phyloP scores from a whole-genome alignment of 2,329 filamentous ascomycete genomes.

The Lecanicillium sp. region DNA sequence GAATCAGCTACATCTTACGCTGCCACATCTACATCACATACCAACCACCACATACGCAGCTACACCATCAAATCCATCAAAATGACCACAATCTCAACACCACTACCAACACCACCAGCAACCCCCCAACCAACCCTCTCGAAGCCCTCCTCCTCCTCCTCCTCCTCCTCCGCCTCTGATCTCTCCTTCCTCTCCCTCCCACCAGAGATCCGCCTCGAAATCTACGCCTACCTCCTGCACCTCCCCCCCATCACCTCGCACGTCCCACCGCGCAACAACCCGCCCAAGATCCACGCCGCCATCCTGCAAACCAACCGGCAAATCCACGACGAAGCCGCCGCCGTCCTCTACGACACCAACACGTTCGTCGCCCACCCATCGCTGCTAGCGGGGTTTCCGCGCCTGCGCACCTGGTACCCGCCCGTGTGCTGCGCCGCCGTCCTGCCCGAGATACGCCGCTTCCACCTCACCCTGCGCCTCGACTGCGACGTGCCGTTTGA shows the following conservation, averaged over 20 bases:
- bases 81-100: neutral
- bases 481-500: slow-evolving; percentile 29
- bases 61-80: neutral
- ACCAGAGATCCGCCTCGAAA: slow-evolving; percentile 37
- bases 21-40: too few species aligned
- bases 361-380: slow-evolving; percentile 34
- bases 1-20: neutral
- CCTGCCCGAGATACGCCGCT: slow-evolving; percentile 27
- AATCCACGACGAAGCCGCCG: slow-evolving; percentile 30
- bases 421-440: slow-evolving; percentile 22
- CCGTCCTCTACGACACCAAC: slow-evolving; percentile 35
- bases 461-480: slow-evolving; percentile 31
- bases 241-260: slow-evolving; percentile 16
- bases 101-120: neutral
- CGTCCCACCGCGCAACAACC: slow-evolving; percentile 9
- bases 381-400: slow-evolving; percentile 32
- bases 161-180: neutral
- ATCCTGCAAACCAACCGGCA: slow-evolving; percentile 34
- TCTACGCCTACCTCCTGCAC: slow-evolving; percentile 35
- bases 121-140: neutral
- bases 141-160: neutral
- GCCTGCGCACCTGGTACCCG: slow-evolving; percentile 24
- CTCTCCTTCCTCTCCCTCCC: slow-evolving; percentile 30
- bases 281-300: slow-evolving; percentile 15
- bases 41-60: too few species aligned